Conservation (phyloP, 73 alveolate genomes). For the Paramecium primaurelia region DNA sequence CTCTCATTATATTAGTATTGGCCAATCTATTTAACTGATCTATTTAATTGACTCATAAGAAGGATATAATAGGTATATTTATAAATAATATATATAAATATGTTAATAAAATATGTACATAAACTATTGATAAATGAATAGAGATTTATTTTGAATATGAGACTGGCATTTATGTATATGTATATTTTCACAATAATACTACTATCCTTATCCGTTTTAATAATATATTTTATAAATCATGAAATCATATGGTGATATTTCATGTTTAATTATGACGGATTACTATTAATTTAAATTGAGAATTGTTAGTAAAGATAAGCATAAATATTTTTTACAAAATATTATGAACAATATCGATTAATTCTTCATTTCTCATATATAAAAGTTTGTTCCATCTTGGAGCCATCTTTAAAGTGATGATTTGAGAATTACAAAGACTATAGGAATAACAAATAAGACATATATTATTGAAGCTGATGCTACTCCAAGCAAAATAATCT, state of each 20-base stretch:
- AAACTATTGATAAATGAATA: background rate
- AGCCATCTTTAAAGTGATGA: background rate
- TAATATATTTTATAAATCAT: background rate
- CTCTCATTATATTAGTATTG: slow-evolving; percentile 27
- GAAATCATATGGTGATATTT: background rate
- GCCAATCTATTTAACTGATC: background rate
- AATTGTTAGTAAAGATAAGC: background rate
- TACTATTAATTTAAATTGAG: background rate
- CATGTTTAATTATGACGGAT: background rate
- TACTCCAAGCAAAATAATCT: slow-evolving; percentile 45
- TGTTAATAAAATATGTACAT: background rate
- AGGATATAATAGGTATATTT: background rate
- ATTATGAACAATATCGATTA: slow-evolving; percentile 32
- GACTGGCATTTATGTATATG: background rate
- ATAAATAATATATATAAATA: background rate
- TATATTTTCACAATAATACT: background rate
- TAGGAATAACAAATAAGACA: slow-evolving; percentile 38
- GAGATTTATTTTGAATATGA: background rate
- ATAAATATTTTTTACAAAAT: background rate
- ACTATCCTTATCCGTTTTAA: background rate
- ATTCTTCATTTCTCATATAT: background rate
- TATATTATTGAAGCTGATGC: slow-evolving; percentile 41
- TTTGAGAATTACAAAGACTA: slow-evolving; percentile 14
- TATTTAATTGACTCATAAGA: background rate
- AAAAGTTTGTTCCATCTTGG: slow-evolving; percentile 33